Base-by-base conservation (phyloP, 352 stramenopile species). In the Blastocystis sp. region DNA sequence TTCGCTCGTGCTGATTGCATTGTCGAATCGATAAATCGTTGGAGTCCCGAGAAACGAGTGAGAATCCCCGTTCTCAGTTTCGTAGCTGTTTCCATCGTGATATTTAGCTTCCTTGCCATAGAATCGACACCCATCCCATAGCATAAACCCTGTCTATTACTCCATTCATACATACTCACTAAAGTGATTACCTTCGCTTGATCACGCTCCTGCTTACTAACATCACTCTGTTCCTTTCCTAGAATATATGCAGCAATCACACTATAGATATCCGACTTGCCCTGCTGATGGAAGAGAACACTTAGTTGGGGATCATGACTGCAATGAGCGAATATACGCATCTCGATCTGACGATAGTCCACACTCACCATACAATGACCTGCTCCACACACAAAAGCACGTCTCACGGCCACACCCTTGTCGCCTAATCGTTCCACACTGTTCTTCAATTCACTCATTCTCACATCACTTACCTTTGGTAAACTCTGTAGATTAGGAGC, bases 331-430 rank as follows among this genome's bases (percentile, higher is more conserved):
- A 89, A 57, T 15, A 90, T 13, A 30, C 76, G 76, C 76, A 90
- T 90, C 37, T 90, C 87, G 30, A 89, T 90, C 62, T 90, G 73
- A 13, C 69, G 9, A 53, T 90, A 90, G 27, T 90, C 87, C 27
- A 66, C 70, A 33, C 59, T 69, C 37, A 90, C 37, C 11, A 90
- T 42, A n/a, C 40, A 24, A 33, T 53, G 42, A 24, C 60, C 24
- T 19, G 81, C 15, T 3, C 6, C 60, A 33, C n/a, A n/a, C 15
- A 60, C 60, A 40, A 81, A 64, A 0, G 70, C 70, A n/a, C 51
- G 17, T 27, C 70, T 51, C 54, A 88, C 54, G 6, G 11, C 37
- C 62, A 88, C 62, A 22, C 44, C 58, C 6, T 75, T n/a, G 44
- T 88, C 37, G 7, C 77, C 54, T 4, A 88, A 37, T 44, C 77